A percentile compares a stretch with the other conserved stretches of the same genome.
Conservation (phyloP, 768 basidiomycete species). For the Tulasnella sp. region DNA sequence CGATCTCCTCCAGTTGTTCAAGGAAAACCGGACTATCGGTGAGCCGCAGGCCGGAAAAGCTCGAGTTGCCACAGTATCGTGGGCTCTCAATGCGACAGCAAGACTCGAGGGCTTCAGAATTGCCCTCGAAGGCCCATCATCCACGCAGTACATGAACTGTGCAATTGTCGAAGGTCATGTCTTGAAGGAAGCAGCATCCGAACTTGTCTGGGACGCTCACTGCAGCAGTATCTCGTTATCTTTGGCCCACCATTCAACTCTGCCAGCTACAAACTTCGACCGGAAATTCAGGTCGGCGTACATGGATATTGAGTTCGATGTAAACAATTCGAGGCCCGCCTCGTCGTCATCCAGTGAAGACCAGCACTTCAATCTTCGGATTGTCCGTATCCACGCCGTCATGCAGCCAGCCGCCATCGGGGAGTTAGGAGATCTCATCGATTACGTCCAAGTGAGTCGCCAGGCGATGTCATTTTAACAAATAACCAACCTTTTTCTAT, state of each 20-base stretch:
- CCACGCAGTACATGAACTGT: conserved; percentile 66
- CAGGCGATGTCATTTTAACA: conserved; percentile 14
- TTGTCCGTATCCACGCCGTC: conserved; percentile 80
- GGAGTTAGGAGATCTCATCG: conserved; percentile 80
- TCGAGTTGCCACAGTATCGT: not conserved
- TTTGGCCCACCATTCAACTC: conserved; percentile 49
- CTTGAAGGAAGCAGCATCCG: conserved; percentile 30
- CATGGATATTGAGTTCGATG: conserved; percentile 65
- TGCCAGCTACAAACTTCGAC: conserved; percentile 36
- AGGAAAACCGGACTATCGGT: conserved; percentile 18
- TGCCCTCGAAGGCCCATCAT: conserved; percentile 63
- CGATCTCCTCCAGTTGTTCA: conserved; percentile 57
- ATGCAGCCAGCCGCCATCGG: conserved; percentile 91
- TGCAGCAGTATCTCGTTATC: conserved; percentile 76
- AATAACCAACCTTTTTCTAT: conserved; percentile 15
- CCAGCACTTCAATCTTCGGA: conserved; percentile 34
- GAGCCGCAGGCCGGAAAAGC: not conserved
- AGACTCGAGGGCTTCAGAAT: conserved; percentile 68
- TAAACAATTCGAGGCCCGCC: conserved; percentile 19
- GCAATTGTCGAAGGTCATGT: conserved; percentile 58
- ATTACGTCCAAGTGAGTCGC: conserved; percentile 59
- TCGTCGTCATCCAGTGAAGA: conserved; percentile 4
- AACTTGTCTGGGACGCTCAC: conserved; percentile 53
- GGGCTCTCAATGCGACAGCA: conserved; percentile 10
- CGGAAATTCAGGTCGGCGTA: conserved; percentile 67